Base-by-base conservation (phyloP, 768 basidiomycete species). In the Rhizopogon sp. region DNA sequence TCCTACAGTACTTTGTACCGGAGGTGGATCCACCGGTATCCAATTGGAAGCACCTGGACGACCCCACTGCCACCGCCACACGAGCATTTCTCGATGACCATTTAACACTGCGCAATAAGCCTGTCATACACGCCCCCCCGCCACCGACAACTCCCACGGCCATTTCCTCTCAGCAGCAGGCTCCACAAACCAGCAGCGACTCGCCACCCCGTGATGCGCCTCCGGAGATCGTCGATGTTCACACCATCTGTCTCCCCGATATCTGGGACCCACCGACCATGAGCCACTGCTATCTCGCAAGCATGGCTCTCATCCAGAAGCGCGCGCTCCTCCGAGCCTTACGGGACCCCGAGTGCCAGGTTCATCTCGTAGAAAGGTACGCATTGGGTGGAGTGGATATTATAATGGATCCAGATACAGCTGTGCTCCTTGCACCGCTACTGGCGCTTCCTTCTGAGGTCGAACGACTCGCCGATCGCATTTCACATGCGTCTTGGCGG, bases 361-460 rank as follows among this genome's bases (percentile, higher is more conserved):
- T 90, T 22, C 75, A 80, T 29, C 76, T 91, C 11, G 75, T 84
- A 3, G 90, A 92, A 63, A 80, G 90, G 35, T 79, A 80, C 11
- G 66, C 70, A 49, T 76, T 90, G 3, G 74, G 69, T 50, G 84
- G 80, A 29, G 78, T 75, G 9, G 86, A 92, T 64, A 70, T 93
- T 31, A 80, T 90, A 56, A 59, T 90, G 17, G 87, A 90, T 65
- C 77, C 80, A 2, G 76, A 82, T 56, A 76, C 79, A 54, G 80
- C 83, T 4, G 67, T 88, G 22, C 60, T 87, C 29, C 80, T 84
- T 59, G 56, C 74, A 22, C 59, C 74, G 22, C 62, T 83, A 14
- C 65, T 76, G 13, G 62, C 70, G 11, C 73, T 90, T 6, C 79
- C 86, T 0, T 72, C 79, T 2, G 69, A 76, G 35, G 72, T 79